Percentiles rank a stretch among this genome's conserved stretches.
phyloP scores from a whole-genome alignment of 2,329 filamentous ascomycete species.

The Trichoderma sp. region DNA sequence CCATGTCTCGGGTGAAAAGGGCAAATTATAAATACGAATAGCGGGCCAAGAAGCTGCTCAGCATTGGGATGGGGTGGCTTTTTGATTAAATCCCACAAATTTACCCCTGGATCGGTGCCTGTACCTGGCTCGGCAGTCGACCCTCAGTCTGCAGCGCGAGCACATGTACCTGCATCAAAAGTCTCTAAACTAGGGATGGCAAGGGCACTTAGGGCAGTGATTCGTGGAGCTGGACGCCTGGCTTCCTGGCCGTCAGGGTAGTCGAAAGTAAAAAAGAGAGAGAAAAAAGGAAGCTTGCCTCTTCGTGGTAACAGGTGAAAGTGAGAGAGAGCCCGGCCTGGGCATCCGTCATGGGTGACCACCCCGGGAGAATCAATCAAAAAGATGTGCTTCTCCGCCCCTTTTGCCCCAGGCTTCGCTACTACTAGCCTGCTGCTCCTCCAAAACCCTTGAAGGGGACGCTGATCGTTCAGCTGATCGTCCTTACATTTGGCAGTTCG shows the following conservation, averaged over 20 bases:
- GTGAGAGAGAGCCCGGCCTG: not conserved
- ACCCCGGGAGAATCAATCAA: constrained; percentile 9
- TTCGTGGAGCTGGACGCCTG: constrained; percentile 7
- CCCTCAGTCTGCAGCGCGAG: constrained; percentile 1
- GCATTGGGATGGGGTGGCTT: constrained; percentile 1
- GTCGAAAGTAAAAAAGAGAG: not conserved
- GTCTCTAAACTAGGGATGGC: not conserved
- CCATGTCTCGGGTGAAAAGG: constrained; percentile 19
- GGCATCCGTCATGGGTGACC: constrained; percentile 15
- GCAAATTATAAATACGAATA: constrained; percentile 21
- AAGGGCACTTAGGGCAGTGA: constrained; percentile 11
- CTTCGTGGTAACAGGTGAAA: not conserved
- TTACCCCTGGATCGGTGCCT: constrained; percentile 18
- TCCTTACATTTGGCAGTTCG: constrained; percentile 4
- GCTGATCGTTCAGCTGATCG: constrained; percentile 15
- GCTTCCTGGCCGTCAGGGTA: not conserved
- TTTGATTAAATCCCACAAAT: constrained; percentile 19
- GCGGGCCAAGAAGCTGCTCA: not conserved
- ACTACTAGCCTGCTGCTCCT: constrained; percentile 7
- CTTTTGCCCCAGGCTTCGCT: constrained; percentile 18
- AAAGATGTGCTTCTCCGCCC: constrained; percentile 18
- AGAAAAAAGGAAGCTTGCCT: not conserved
- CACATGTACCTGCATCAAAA: constrained; percentile 16
- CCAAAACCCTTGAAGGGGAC: constrained; percentile 14
- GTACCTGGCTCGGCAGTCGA: constrained; percentile 15